Evolutionary conservation across 1,139 yeast species (phyloP).

Genomic region (Williopsis jadinii): DNA sequence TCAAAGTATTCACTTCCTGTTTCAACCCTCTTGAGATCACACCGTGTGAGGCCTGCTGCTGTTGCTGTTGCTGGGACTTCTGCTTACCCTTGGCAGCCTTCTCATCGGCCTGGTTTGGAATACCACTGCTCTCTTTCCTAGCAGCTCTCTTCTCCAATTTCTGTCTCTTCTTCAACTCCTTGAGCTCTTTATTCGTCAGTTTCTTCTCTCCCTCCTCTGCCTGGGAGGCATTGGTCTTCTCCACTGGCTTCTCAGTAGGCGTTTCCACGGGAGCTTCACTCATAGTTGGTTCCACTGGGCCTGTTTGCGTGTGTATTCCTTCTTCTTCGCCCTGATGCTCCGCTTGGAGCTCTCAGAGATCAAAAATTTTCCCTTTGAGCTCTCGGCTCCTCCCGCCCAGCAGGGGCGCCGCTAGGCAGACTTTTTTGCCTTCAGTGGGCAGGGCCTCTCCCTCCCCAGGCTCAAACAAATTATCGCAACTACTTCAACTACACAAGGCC

Average conservation of each 20-base stretch:
- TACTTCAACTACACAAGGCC: not conserved
- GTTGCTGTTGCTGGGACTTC: constrained; percentile 4
- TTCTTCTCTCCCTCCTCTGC: constrained; percentile 7
- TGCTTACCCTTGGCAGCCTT: constrained; percentile 10
- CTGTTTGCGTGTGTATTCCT: no score
- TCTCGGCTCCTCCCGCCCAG: no score
- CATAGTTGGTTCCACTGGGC: no score
- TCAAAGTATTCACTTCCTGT: constrained; percentile 15
- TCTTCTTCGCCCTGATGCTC: no score
- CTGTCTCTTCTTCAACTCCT: constrained; percentile 81
- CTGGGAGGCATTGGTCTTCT: not conserved
- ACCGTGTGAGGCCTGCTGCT: constrained; percentile 22
- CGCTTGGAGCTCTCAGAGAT: no score
- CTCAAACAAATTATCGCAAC: not conserved
- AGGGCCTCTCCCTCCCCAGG: no score
- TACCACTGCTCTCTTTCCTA: constrained; percentile 48
- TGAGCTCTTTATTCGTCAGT: constrained; percentile 74
- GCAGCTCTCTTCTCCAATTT: constrained; percentile 86
- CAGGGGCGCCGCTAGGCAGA: no score
- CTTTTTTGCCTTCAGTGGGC: no score
- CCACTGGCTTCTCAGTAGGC: constrained; percentile 1
- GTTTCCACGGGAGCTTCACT: constrained; percentile 3
- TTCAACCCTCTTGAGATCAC: not conserved
- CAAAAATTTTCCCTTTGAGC: no score
- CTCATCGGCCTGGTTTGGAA: constrained; percentile 30